Evolutionary conservation across 1,139 yeast species (phyloP), one percentile per base, ranked within the genome.

Genomic region (Kodamaea derodonti): DNA sequence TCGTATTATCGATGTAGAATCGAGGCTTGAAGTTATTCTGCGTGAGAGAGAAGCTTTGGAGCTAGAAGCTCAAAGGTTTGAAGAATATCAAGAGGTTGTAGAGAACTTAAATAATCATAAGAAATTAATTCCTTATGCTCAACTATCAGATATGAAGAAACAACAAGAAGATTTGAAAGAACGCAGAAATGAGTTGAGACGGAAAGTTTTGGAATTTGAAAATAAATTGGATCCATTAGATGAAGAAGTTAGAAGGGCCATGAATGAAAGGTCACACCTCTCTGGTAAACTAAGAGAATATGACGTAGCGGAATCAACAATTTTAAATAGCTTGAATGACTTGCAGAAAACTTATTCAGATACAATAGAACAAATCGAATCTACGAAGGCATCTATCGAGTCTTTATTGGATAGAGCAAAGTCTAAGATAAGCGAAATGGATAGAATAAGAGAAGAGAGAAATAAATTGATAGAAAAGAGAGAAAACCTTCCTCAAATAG

Each of bases 61-160:
- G 40, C 61, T 53, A 32, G 70, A 65, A 38, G 74, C 71, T 0
- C 55, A 58, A 34, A 61, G 58, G 33, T 64, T 57, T 36, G 52
- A 63, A 35, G 69, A 64, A 26, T 69, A 59, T 37, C 64, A 69
- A 43, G 59, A 58, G 20, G 64, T 71, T 27, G 51, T 69, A 22
- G 48, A 57, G 25, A 74, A 76, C 30, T 58, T 80, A 8, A 66
- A 65, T 10, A 54, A 64, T 28, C 81, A 80, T 49, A 59, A 63
- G 34, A 65, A 67, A 42, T 56, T 81, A 25, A 52, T 80, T 24
- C 88, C 88, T 0, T 81, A 78, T 53, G 86, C 81, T 0, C 69
- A 72, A 40, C 58, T 77, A 3, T 74, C 76, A 33, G 83, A 78
- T 35, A 62, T 72, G 39, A 78, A 72, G 41, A 56, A 51, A n/a